phyloP scores from a whole-genome alignment of 305 asterid genomes.

The Rubia balearica region DNA sequence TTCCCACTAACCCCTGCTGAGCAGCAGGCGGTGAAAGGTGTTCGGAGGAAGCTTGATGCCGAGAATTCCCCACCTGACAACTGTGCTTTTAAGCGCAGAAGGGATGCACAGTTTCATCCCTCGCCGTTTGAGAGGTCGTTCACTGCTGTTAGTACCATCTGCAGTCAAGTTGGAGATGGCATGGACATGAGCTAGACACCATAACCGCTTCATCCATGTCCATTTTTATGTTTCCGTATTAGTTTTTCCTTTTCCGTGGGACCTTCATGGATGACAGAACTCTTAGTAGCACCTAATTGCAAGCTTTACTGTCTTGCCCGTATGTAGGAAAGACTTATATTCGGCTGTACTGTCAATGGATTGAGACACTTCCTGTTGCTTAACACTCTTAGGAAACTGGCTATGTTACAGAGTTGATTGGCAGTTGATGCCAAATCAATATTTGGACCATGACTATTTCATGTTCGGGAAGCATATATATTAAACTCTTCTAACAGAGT shows the following conservation, averaged over 20 bases:
- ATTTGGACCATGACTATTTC: constrained; percentile 23
- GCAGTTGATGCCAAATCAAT: constrained; percentile 17
- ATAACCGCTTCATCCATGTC: constrained; percentile 29
- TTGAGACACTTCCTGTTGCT: constrained; percentile 44
- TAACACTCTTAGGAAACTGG: constrained; percentile 39
- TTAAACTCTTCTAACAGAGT: constrained; percentile 8
- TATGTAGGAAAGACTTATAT: constrained; percentile 58
- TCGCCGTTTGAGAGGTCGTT: constrained; percentile 88
- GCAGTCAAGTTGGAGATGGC: constrained; percentile 85
- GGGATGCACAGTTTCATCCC: constrained; percentile 74
- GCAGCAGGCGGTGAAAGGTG: constrained; percentile 80
- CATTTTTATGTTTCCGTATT: constrained; percentile 21
- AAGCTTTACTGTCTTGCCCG: constrained; percentile 43
- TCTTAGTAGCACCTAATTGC: constrained; percentile 37
- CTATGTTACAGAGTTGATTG: constrained; percentile 32
- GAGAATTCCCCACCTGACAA: constrained; percentile 54
- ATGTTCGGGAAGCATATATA: constrained; percentile 14
- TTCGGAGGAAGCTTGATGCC: constrained; percentile 75
- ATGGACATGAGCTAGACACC: constrained; percentile 76
- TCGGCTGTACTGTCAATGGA: constrained; percentile 30
- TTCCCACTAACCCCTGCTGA: constrained; percentile 64
- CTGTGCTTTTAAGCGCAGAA: constrained; percentile 79
- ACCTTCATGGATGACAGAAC: constrained; percentile 35
- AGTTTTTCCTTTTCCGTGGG: constrained; percentile 28
- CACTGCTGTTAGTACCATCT: constrained; percentile 67